Conservation (phyloP, 768 basidiomycete genomes). For the Podaxis pistillaris region DNA sequence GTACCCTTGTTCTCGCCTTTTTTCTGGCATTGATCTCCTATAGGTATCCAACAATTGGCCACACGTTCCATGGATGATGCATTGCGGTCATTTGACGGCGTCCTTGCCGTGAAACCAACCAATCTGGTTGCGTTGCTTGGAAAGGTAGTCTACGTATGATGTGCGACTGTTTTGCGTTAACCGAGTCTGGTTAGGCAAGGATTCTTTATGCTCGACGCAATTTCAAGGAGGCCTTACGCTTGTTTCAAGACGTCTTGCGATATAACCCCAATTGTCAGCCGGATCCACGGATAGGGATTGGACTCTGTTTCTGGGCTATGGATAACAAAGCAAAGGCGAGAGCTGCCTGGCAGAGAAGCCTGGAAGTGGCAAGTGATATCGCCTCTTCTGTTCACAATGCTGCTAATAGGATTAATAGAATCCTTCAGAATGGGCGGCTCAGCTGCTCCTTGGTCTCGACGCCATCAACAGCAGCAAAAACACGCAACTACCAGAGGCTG, state of each 20-base stretch:
- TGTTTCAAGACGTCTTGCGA: slow-evolving; percentile 83
- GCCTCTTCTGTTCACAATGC: slow-evolving; percentile 1
- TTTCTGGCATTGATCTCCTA: slow-evolving; percentile 5
- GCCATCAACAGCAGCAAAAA: slow-evolving; percentile 84
- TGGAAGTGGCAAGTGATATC: slow-evolving; percentile 65
- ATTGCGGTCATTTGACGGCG: slow-evolving; percentile 74
- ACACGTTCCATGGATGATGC: slow-evolving; percentile 82
- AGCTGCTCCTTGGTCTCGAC: slow-evolving; percentile 82
- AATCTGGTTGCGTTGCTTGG: slow-evolving; percentile 88
- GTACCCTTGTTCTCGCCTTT: slow-evolving; percentile 14
- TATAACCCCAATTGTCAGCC: slow-evolving; percentile 79
- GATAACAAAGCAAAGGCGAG: slow-evolving; percentile 81
- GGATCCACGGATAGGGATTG: slow-evolving; percentile 95
- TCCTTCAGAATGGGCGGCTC: slow-evolving; percentile 74
- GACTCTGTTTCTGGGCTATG: slow-evolving; percentile 90
- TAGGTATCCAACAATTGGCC: slow-evolving; percentile 82
- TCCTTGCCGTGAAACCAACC: slow-evolving; percentile 74
- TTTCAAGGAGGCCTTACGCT: slow-evolving; percentile 74
- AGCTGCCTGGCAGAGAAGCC: slow-evolving; percentile 86
- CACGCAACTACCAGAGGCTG: slow-evolving; percentile 57
- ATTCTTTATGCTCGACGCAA: slow-evolving; percentile 80
- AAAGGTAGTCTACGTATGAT: slow-evolving; percentile 51
- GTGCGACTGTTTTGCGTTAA: background rate
- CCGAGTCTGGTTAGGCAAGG: slow-evolving; percentile 58
- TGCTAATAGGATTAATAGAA: slow-evolving; percentile 45